Base-by-base conservation (phyloP, 2,329 filamentous ascomycete species). In the Pseudogymnoascus sp. region DNA sequence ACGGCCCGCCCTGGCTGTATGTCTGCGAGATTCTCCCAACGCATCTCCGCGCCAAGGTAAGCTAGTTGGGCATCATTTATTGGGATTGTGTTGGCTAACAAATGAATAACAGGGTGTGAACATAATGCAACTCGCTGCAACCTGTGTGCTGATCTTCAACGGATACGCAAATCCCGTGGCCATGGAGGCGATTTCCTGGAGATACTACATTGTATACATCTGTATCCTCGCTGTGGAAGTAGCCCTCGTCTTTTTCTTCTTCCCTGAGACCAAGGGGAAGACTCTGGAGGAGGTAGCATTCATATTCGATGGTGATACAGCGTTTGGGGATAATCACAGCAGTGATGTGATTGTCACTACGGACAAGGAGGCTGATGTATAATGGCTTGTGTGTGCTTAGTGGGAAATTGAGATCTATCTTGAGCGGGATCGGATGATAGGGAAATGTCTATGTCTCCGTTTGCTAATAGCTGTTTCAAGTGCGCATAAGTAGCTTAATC, bases 121-220 rank as follows among this genome's bases (percentile, higher is more conserved):
- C 1, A 7, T 52, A 3, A 52, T 52, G 45, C 45, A 52, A 18
- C 0, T 70, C 5, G 67, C 71, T 26, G 68, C 65, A 1, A 67
- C 71, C 13, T 48, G 63, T 7, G 65, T 64, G n/a, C 63, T 72
- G 9, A 63, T 64, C 9, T 75, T 76, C 64, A 75, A 76, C 62
- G 70, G 71, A 52, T 76, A 73, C 48, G 74, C 73, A 21, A 76
- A 75, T 61, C 73, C 74, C 0, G 69, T 75, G 6, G 74, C 72
- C 0, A 68, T 74, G 8, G 64, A 66, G 0, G 62, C 61, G 0
- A 66, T 74, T 21, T 61, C 62, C 7, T 74, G 72, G 72, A 72
- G 68, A 57, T 74, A 63, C 18, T 66, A 65, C 34, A 59, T 66
- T 9, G 59, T 66, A 2, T 66, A 60, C 18, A 41, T 65, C n/a